Evolutionary conservation across 805 yeast genomes (phyloP).

Genomic region (Metschnikowia proteae): DNA sequence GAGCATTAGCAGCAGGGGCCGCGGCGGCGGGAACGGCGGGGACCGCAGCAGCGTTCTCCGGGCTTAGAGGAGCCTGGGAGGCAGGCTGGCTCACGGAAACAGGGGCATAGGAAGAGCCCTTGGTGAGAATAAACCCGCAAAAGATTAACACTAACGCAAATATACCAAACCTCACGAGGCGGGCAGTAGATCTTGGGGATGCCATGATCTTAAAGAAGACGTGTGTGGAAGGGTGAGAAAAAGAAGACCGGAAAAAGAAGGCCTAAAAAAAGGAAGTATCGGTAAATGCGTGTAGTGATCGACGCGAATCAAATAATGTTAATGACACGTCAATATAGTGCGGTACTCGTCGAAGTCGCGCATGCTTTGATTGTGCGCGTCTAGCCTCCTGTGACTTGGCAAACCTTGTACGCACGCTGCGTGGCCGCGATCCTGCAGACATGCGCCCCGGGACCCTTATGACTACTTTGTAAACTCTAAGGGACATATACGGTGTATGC

Average conservation of each 20-base stretch:
- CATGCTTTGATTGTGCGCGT: not conserved
- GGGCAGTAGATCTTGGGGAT: conserved; percentile 43
- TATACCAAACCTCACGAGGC: conserved; percentile 45
- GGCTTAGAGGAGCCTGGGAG: not conserved
- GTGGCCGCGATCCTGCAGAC: not conserved
- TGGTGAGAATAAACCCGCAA: conserved; percentile 46
- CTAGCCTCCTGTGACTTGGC: too few relatives aligned
- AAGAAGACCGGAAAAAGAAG: not conserved
- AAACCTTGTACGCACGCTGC: not conserved
- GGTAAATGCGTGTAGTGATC: not conserved
- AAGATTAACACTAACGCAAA: conserved; percentile 44
- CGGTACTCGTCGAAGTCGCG: not conserved
- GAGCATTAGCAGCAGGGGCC: conserved; percentile 10
- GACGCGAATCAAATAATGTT: not conserved
- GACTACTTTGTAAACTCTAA: too few relatives aligned
- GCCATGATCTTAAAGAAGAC: conserved; percentile 13
- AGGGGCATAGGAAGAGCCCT: conserved; percentile 39
- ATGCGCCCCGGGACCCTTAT: too few relatives aligned
- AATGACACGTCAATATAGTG: not conserved
- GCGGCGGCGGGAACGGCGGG: conserved; percentile 4
- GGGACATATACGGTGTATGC: too few relatives aligned
- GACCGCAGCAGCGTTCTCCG: not conserved
- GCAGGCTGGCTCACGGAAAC: not conserved
- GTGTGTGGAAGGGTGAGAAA: not conserved
- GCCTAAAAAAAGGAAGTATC: not conserved